Base-by-base conservation (phyloP, 352 stramenopile genomes). In the Pythium phragmitis region DNA sequence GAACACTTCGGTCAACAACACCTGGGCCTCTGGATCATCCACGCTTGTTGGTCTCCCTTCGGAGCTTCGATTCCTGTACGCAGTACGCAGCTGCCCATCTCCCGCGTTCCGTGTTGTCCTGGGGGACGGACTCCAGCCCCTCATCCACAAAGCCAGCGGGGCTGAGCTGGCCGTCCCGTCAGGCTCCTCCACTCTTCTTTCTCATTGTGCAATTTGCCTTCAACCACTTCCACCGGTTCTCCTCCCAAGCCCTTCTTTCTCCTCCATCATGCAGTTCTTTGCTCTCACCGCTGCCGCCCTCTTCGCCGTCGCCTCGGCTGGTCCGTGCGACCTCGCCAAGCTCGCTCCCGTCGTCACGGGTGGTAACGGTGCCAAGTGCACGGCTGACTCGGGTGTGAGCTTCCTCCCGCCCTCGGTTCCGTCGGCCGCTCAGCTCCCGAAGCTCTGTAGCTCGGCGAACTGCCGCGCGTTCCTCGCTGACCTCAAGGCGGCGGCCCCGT, bases 181-280 rank as follows among this genome's bases (percentile, higher is more conserved):
- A 28, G 26, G 46, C 46, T 52, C 46, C 46, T 52, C 46, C 46
- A n/a, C 46, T 21, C 19, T 3, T 8, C n/a, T 34, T 19, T 2
- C 26, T 60, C 53, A 60, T 60, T 60, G 41, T 60, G 37, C 53
- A 60, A 60, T 60, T 60, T 16, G 41, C 53, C 53, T 39, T 50
- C 53, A 16, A 50, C 53, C 37, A 45, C 41, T 12, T 41, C 26
- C 26, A 37, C 11, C 48, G 48, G 48, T 54, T 28, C 26, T 41
- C 48, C 26, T 1, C 23, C 28, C n/a, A n/a, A 28, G 26, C 26
- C 26, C 26, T 28, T 28, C 26, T 28, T 28, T 28, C 26, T 28
- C 26, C 26, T 28, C 26, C 26, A 60, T 19, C 41, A 67, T 67
- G 60, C 60, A 67, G 60, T 39, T 67, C 33, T 55, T 57, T 37